Percentiles rank a stretch among this genome's conserved stretches.
phyloP scores from a whole-genome alignment of 176 grass and related monocot species.

The Zoysia japonica region DNA sequence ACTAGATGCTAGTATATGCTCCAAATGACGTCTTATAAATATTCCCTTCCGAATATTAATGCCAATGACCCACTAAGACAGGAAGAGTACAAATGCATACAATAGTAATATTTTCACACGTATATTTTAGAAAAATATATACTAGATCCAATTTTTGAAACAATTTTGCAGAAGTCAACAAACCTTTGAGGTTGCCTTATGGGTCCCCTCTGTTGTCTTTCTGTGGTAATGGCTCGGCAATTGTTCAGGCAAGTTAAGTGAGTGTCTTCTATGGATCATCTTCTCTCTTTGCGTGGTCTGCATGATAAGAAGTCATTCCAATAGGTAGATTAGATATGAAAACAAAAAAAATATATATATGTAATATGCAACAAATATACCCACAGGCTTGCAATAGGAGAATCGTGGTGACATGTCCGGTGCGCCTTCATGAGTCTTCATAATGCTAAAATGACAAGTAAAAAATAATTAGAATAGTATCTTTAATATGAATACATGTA shows the following conservation, averaged over 20 bases:
- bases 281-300: conserved; percentile 50
- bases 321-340: not conserved
- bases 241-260: conserved; percentile 52
- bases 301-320: conserved; percentile 4
- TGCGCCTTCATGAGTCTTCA: conserved; percentile 42
- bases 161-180: conserved; percentile 9
- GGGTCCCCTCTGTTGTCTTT: conserved; percentile 33
- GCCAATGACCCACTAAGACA: not conserved
- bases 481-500: not conserved
- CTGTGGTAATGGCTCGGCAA: conserved; percentile 24
- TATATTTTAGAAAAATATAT: not conserved
- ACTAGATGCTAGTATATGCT: not conserved
- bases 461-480: not conserved
- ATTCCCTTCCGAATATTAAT: not conserved
- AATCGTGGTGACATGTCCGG: conserved; percentile 61
- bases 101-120: not conserved
- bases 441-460: conserved; percentile 40
- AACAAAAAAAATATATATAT: not conserved
- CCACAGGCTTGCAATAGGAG: conserved; percentile 72
- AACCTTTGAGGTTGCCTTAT: conserved; percentile 51
- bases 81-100: not conserved
- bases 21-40: not conserved
- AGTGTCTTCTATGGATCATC: conserved; percentile 48
- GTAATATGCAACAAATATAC: conserved; percentile 27
- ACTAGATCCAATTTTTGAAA: not conserved